Evolutionary conservation across 2,329 filamentous ascomycete species (phyloP).

Genomic region (Ambrosiella beaveri): DNA sequence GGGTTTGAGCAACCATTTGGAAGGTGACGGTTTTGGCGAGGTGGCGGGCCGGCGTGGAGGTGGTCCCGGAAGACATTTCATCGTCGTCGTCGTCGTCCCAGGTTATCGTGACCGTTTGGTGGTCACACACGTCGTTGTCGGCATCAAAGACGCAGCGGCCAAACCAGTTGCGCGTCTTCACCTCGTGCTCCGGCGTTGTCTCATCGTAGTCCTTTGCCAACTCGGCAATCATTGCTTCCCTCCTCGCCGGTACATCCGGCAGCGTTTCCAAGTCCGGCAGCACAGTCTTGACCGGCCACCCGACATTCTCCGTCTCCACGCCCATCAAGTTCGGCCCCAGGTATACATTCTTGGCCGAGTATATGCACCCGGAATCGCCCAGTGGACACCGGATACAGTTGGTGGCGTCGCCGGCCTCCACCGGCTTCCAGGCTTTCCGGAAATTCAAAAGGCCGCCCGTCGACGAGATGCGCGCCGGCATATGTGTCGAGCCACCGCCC

Average conservation of each 20-base stretch:
- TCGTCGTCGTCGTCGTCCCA: constrained; percentile 54
- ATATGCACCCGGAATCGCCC: constrained; percentile 45
- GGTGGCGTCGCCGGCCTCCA: constrained; percentile 54
- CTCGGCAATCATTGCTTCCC: constrained; percentile 25
- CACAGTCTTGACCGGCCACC: constrained; percentile 82
- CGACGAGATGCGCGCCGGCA: constrained; percentile 61
- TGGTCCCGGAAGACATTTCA: too few relatives aligned
- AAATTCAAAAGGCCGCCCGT: constrained; percentile 65
- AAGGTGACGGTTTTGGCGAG: constrained; percentile 73
- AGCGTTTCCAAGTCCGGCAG: constrained; percentile 80
- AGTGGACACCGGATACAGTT: constrained; percentile 68
- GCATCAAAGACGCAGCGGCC: constrained; percentile 89
- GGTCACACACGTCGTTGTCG: constrained; percentile 86
- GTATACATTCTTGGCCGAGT: constrained; percentile 74
- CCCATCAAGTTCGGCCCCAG: constrained; percentile 43
- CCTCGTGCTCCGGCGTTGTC: constrained; percentile 26
- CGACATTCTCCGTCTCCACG: constrained; percentile 45
- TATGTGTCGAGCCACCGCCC: constrained; percentile 38
- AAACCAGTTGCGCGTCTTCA: constrained; percentile 52
- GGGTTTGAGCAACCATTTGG: constrained; percentile 87
- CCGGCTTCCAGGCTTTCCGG: constrained; percentile 57
- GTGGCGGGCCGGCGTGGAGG: constrained; percentile 21
- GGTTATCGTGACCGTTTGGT: constrained; percentile 72
- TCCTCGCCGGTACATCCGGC: constrained; percentile 25
- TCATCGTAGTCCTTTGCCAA: constrained; percentile 37